Evolutionary conservation across 345 rosid species (phyloP).

Genomic region (Hibiscus tridactylites): DNA sequence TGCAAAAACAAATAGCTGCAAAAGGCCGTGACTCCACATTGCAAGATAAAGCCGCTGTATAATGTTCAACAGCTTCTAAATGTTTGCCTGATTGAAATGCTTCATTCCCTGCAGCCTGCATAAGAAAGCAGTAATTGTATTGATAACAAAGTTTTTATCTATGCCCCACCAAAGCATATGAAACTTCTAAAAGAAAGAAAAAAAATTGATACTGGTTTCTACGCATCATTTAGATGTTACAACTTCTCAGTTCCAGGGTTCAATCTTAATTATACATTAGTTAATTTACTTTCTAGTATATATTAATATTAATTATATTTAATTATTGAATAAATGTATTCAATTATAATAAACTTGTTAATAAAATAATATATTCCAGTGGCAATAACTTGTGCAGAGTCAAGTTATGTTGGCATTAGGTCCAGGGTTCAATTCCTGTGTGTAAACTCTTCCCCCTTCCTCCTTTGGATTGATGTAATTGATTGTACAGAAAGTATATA

Average conservation of each 20-base stretch:
- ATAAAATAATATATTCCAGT: too few relatives aligned
- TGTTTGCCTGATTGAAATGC: constrained; percentile 84
- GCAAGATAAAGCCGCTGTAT: constrained; percentile 71
- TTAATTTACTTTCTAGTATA: not conserved
- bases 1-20: constrained; percentile 92
- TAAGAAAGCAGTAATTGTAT: not conserved
- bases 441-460: too few relatives aligned
- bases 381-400: too few relatives aligned
- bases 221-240: not conserved
- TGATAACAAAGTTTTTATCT: not conserved
- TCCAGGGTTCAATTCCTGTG: too few relatives aligned
- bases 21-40: constrained; percentile 81
- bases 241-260: not conserved
- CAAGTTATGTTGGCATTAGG: too few relatives aligned
- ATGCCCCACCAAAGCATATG: not conserved
- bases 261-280: not conserved
- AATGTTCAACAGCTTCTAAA: constrained; percentile 86
- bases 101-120: constrained; percentile 85
- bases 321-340: too few relatives aligned
- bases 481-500: too few relatives aligned
- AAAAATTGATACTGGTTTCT: not conserved
- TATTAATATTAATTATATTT: constrained; percentile 1
- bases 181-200: not conserved
- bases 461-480: too few relatives aligned
- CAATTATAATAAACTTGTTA: too few relatives aligned